These are phyloP conservation scores for Neoascochyta sp. DNA, from an alignment of 2,329 filamentous ascomycete genomes.

Conservation along the genomic window DNA sequence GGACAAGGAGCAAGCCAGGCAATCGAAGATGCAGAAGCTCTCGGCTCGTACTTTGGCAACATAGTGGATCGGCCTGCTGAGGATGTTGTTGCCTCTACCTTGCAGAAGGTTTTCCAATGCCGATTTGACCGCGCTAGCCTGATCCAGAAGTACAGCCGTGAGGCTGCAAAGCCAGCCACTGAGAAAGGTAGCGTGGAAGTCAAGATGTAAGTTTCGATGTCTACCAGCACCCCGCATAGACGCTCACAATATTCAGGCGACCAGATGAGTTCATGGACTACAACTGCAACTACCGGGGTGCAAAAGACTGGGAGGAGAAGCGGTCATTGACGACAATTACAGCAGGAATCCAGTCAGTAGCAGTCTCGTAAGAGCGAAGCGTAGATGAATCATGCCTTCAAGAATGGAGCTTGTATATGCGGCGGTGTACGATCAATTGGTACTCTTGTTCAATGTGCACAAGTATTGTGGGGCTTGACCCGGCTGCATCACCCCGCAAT, in stretches of 20 bases:
- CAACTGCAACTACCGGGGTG: conserved; percentile 40
- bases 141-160: conserved; percentile 45
- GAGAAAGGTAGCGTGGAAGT: conserved; percentile 31
- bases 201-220: conserved; percentile 25
- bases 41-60: conserved; percentile 27
- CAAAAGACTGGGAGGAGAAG: conserved; percentile 29
- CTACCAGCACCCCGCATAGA: too few species aligned
- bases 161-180: conserved; percentile 41
- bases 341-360: neutral
- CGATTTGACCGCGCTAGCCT: conserved; percentile 38
- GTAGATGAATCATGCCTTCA: neutral
- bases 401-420: too few species aligned
- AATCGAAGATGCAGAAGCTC: conserved; percentile 52
- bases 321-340: conserved; percentile 2
- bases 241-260: conserved; percentile 12
- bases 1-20: conserved; percentile 56
- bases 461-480: too few species aligned
- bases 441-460: too few species aligned
- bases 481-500: too few species aligned
- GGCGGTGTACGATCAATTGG: too few species aligned
- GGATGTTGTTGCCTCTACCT: conserved; percentile 15
- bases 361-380: too few species aligned
- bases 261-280: conserved; percentile 45
- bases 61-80: conserved; percentile 8
- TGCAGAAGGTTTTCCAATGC: conserved; percentile 10